Percentiles rank a stretch among this genome's conserved stretches.
Conservation (phyloP, 768 basidiomycete genomes). For the Pleurotus sapidus region DNA sequence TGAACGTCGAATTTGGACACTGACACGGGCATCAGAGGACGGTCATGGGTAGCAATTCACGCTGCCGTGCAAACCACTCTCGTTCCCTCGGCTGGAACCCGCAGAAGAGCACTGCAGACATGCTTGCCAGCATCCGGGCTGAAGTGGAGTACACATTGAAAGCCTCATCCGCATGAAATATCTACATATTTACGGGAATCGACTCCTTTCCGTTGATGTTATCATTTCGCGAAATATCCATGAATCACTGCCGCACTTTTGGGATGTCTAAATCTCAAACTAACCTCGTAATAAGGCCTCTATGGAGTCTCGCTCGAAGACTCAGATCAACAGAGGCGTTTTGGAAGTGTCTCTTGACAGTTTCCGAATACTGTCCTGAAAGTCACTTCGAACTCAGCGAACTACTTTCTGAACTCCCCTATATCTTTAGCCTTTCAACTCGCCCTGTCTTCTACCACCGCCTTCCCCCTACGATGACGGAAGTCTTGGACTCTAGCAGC, state of each 20-base stretch:
- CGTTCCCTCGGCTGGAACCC: constrained; percentile 53
- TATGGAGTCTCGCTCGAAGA: no score
- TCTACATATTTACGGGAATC: background rate
- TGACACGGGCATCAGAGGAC: constrained; percentile 7
- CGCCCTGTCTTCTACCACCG: background rate
- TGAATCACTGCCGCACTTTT: no score
- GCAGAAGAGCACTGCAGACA: constrained; percentile 42
- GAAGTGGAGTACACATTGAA: constrained; percentile 31
- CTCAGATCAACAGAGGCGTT: no score
- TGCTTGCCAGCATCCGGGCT: constrained; percentile 43
- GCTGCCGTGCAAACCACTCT: constrained; percentile 39
- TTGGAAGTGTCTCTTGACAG: no score
- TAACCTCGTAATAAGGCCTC: no score
- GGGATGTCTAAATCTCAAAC: no score
- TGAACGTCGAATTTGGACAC: background rate
- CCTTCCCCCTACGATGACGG: background rate
- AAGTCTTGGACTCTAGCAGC: constrained; percentile 12
- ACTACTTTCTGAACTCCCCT: no score
- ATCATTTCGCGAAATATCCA: no score
- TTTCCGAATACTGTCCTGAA: no score
- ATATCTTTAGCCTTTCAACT: no score
- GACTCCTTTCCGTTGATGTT: no score
- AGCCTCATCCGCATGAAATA: background rate
- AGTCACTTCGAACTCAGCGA: no score
- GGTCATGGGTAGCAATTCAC: constrained; percentile 37